Evolutionary conservation across 2,329 filamentous ascomycete species (phyloP).

Genomic region (Ceratocystiopsis minuta): DNA sequence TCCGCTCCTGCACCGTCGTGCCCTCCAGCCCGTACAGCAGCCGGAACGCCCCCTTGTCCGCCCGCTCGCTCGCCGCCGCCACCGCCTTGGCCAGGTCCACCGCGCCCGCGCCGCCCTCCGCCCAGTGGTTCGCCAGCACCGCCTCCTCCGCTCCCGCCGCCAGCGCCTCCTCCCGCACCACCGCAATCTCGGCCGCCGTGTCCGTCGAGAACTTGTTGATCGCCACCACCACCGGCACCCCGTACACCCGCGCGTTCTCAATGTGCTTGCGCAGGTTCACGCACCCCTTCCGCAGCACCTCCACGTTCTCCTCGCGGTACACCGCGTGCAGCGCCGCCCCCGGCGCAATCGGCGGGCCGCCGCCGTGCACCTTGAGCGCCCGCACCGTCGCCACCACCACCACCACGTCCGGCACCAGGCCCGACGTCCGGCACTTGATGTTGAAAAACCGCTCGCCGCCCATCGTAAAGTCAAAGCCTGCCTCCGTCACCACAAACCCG

Average conservation of each 20-base stretch:
- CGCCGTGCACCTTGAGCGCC: conserved; percentile 91
- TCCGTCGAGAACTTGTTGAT: conserved; percentile 96
- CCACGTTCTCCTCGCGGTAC: conserved; percentile 86
- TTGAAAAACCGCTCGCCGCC: conserved; percentile 99
- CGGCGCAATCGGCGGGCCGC: conserved; percentile 80
- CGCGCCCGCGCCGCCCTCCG: conserved; percentile 80
- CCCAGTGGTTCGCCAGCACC: conserved; percentile 90
- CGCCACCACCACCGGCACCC: conserved; percentile 84
- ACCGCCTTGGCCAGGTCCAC: conserved; percentile 77
- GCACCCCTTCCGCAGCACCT: conserved; percentile 75
- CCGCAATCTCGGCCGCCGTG: conserved; percentile 76
- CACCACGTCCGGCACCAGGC: conserved; percentile 79
- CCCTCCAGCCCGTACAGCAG: conserved; percentile 70
- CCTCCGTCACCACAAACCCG: conserved; percentile 90
- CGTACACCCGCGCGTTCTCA: conserved; percentile 71
- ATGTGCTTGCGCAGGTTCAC: conserved; percentile 95
- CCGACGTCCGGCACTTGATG: conserved; percentile 95
- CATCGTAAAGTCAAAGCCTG: conserved; percentile 99
- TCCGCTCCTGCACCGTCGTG: conserved; percentile 55
- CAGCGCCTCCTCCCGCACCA: conserved; percentile 78
- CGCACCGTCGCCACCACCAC: conserved; percentile 92
- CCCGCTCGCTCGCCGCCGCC: conserved; percentile 63
- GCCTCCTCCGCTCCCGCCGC: conserved; percentile 87
- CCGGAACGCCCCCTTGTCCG: conserved; percentile 55
- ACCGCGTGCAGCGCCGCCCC: conserved; percentile 72